Evolutionary conservation across 2,329 filamentous ascomycete species (phyloP), one percentile per base, ranked within the genome.

Genomic region (Penicillium brevicompactum): DNA sequence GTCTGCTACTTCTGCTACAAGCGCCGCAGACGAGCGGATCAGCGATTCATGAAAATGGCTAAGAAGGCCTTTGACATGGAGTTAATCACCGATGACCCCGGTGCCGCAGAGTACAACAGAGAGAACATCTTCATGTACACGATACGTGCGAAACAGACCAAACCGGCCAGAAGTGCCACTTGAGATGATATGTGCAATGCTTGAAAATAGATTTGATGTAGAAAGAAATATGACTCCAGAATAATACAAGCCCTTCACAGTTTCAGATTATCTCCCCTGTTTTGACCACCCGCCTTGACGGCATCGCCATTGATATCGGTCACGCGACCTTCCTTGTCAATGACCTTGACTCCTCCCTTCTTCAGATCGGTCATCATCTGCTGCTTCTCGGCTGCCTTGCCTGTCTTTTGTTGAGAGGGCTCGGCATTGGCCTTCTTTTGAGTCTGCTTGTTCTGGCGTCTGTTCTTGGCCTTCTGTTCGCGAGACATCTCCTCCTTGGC

Each of bases 1-100:
- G 73, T 92, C 42, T 92, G 88, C 72, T 88, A 88, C 74, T 97
- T 99, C 76, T 96, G 93, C 78, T 97, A 95, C 81, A 97, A 96
- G 81, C 93, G 91, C 77, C 83, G 94, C 63, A 85, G 94, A 69
- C 84, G 91, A 57, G 94, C 89, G 41, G 89, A 92, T 69, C 81
- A 87, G 77, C 84, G 88, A 56, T 91, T 91, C 68, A 81, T 92
- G 69, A 89, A 88, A 72, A 82, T 82, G 69, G 86, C 87, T 14
- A 85, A 80, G 68, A 91, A 88, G 74, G 74, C 78, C 34, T 92
- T 92, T 67, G 65, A 76, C 13, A 81, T 90, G 16, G 79, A 81
- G 34, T 85, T 88, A 66, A 71, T 89, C 37, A 75, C 77, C 43
- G 87, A 90, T 64, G 82, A 86, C 56, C 66, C 72, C 18, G 67